A percentile compares a stretch with the other conserved stretches of the same genome.
Evolutionary conservation across 805 yeast species (phyloP).

Genomic region (Yueomyces sp.): DNA sequence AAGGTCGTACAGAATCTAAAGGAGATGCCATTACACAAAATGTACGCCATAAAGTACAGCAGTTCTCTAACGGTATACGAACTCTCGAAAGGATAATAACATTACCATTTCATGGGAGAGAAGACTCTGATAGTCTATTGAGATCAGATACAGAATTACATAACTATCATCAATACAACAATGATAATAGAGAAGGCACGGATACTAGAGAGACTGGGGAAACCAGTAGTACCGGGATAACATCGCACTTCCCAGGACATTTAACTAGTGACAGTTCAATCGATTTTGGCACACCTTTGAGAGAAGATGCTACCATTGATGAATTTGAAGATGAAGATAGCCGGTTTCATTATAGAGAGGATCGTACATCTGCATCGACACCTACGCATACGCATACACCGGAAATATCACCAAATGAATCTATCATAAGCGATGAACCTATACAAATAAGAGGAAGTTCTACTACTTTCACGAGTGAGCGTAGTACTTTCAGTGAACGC

Average conservation of each 20-base stretch:
- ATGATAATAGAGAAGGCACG: not conserved
- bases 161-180: not conserved
- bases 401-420: no score
- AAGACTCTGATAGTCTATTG: not conserved
- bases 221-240: no score
- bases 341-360: not conserved
- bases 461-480: no score
- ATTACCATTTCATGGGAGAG: not conserved
- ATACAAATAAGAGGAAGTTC: no score
- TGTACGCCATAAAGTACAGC: not conserved
- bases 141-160: not conserved
- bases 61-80: not conserved
- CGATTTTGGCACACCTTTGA: no score
- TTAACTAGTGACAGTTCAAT: no score
- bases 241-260: no score
- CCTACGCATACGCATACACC: no score
- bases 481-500: no score
- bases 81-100: not conserved
- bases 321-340: not conserved
- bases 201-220: no score
- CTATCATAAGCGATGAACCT: no score
- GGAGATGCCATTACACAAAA: not conserved
- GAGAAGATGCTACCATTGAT: not conserved
- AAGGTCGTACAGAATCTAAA: constrained; percentile 1
- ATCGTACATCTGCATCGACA: not conserved